These are phyloP conservation scores for Candida adriatica DNA, from an alignment of 805 yeast genomes.

Conservation along the genomic window DNA sequence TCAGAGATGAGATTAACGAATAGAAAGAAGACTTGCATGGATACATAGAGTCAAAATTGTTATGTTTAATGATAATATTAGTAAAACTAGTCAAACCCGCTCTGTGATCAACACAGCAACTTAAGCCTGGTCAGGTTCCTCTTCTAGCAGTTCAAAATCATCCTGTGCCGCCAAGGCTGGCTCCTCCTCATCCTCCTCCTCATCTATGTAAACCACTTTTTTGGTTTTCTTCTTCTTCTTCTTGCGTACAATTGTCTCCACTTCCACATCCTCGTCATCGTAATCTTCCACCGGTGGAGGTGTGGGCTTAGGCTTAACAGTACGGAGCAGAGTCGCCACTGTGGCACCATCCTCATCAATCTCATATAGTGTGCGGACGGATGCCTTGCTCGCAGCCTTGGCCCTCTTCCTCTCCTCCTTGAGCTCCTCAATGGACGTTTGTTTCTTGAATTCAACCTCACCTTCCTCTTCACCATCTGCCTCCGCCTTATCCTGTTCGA, in stretches of 20 bases:
- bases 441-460: constrained; percentile 22
- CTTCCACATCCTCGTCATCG: neutral
- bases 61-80: neutral
- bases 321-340: constrained; percentile 23
- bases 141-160: neutral
- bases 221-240: neutral
- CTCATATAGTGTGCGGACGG: constrained; percentile 21
- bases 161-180: neutral
- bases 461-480: constrained; percentile 23
- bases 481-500: constrained; percentile 19
- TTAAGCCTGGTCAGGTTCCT: constrained; percentile 1
- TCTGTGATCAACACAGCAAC: too few species aligned
- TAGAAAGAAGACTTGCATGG: constrained; percentile 1
- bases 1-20: constrained; percentile 34
- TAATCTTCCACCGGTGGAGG: constrained; percentile 26
- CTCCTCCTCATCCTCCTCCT: neutral
- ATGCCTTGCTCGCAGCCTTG: constrained; percentile 8
- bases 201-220: neutral
- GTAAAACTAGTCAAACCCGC: too few species aligned
- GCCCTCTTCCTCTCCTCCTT: constrained; percentile 12
- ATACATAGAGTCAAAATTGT: neutral
- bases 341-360: constrained; percentile 23
- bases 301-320: constrained; percentile 25
- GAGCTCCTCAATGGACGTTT: constrained; percentile 17
- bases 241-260: neutral